phyloP scores from a whole-genome alignment of 768 basidiomycete genomes.

The Tremella yokohamensis region DNA sequence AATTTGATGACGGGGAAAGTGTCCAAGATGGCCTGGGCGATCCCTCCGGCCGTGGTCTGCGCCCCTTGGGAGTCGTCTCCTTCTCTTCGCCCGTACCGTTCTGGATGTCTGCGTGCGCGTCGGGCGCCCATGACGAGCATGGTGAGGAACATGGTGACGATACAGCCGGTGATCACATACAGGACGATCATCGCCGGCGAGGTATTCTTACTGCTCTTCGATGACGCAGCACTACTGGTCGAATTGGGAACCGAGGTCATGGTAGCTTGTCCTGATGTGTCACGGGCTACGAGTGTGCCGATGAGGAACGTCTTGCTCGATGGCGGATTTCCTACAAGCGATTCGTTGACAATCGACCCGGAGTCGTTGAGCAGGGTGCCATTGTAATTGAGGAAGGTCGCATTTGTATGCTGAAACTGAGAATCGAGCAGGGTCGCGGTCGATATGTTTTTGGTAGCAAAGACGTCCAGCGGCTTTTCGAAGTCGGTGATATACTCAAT shows the following conservation, averaged over 20 bases:
- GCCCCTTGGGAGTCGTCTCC: slow-evolving; percentile 55
- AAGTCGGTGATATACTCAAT: slow-evolving; percentile 64
- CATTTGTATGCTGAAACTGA: slow-evolving; percentile 60
- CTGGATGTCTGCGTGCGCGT: slow-evolving; percentile 78
- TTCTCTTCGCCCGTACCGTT: slow-evolving; percentile 71
- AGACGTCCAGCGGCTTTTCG: slow-evolving; percentile 54
- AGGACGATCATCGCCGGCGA: slow-evolving; percentile 68
- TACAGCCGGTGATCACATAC: slow-evolving; percentile 83
- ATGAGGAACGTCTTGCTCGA: slow-evolving; percentile 58
- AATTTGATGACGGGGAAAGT: slow-evolving; percentile 95
- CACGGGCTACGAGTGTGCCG: slow-evolving; percentile 65
- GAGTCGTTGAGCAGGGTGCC: slow-evolving; percentile 61
- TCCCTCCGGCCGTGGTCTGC: slow-evolving; percentile 69
- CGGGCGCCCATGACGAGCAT: slow-evolving; percentile 83
- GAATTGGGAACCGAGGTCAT: slow-evolving; percentile 36
- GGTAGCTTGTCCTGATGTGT: slow-evolving; percentile 57
- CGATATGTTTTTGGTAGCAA: slow-evolving; percentile 62
- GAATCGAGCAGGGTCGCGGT: slow-evolving; percentile 60
- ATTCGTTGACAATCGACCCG: slow-evolving; percentile 34
- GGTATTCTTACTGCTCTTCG: slow-evolving; percentile 37
- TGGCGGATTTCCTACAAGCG: slow-evolving; percentile 17
- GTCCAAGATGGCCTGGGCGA: slow-evolving; percentile 88
- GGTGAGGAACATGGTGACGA: slow-evolving; percentile 75
- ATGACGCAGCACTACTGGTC: slow-evolving; percentile 22
- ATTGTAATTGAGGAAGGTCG: slow-evolving; percentile 58